phyloP scores from a whole-genome alignment of 257 asterid species.

The Parsonsia alboflavescens region DNA sequence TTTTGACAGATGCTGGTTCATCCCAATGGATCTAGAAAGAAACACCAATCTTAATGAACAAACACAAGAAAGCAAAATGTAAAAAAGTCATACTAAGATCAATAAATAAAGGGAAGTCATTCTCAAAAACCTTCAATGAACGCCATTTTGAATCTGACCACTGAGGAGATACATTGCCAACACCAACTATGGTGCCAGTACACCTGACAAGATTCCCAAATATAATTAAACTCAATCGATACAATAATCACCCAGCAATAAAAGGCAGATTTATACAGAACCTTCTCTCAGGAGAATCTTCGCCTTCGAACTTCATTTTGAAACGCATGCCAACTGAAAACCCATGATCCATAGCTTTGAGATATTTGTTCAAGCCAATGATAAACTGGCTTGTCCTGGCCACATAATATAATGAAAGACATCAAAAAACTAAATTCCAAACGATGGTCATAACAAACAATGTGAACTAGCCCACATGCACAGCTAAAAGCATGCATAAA shows the following conservation, averaged over 20 bases:
- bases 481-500: background rate
- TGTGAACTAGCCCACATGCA: background rate
- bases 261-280: constrained; percentile 3
- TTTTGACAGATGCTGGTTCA: constrained; percentile 46
- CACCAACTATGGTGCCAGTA: constrained; percentile 67
- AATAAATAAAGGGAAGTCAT: constrained; percentile 2
- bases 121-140: constrained; percentile 53
- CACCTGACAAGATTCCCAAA: constrained; percentile 38
- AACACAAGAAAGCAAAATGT: background rate
- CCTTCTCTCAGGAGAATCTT: constrained; percentile 86
- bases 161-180: constrained; percentile 52
- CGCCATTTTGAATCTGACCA: constrained; percentile 78
- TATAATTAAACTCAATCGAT: background rate
- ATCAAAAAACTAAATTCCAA: background rate
- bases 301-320: constrained; percentile 81
- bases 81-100: background rate
- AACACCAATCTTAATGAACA: background rate
- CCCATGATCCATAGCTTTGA: constrained; percentile 43
- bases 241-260: background rate
- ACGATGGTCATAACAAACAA: background rate
- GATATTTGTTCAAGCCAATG: constrained; percentile 68
- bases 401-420: background rate
- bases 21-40: constrained; percentile 71
- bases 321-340: constrained; percentile 75
- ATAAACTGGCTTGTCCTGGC: constrained; percentile 73